Percentiles rank a stretch among this genome's conserved stretches.
phyloP scores from a whole-genome alignment of 2,329 filamentous ascomycete species.

The Acephala macrosclerotiorum region DNA sequence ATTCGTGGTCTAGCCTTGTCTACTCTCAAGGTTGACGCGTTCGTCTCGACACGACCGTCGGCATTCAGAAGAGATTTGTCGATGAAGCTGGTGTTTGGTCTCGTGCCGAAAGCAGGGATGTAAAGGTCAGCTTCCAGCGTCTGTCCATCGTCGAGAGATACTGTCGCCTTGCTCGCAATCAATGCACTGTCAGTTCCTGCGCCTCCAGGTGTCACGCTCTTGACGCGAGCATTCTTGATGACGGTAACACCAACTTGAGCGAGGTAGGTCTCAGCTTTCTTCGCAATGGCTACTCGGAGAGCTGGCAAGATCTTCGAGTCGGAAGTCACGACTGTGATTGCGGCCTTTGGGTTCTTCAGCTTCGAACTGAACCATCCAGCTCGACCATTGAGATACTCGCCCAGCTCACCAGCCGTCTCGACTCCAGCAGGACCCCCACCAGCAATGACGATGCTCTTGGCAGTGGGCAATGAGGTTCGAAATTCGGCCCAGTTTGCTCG shows the following conservation, averaged over 20 bases:
- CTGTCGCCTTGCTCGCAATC: constrained; percentile 40
- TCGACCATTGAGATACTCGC: constrained; percentile 57
- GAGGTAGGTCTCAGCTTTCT: constrained; percentile 51
- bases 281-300: constrained; percentile 48
- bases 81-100: constrained; percentile 52
- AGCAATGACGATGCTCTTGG: constrained; percentile 53
- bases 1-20: constrained; percentile 47
- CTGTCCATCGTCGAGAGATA: constrained; percentile 51
- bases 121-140: constrained; percentile 54
- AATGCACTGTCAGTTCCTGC: constrained; percentile 40
- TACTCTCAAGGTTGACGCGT: constrained; percentile 48
- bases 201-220: constrained; percentile 40
- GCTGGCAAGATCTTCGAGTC: constrained; percentile 49
- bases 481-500: constrained; percentile 49
- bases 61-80: constrained; percentile 40
- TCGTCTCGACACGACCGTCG: constrained; percentile 50
- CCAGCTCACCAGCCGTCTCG: constrained; percentile 58
- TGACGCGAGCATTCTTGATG: constrained; percentile 50
- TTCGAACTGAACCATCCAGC: constrained; percentile 48
- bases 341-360: constrained; percentile 46
- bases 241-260: constrained; percentile 55
- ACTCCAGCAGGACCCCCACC: constrained; percentile 54
- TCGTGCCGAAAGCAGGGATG: constrained; percentile 53
- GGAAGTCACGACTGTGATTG: constrained; percentile 54
- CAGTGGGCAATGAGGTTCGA: constrained; percentile 47